phyloP scores from a whole-genome alignment of 106 monocot species.

The Allium sativum region DNA sequence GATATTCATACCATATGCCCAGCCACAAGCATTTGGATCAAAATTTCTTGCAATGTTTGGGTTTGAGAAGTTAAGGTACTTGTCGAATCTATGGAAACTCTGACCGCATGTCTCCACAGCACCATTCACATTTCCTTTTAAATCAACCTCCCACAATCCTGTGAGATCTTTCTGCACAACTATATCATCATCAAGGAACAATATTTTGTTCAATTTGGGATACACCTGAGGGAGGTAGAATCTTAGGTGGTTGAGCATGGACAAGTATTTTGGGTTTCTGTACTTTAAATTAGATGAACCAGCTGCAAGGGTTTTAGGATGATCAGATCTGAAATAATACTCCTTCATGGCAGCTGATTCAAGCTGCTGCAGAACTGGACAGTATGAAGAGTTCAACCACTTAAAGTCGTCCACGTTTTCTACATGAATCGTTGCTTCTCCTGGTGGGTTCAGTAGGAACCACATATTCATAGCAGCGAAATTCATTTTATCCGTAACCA shows the following conservation, averaged over 20 bases:
- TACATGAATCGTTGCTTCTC: conserved; percentile 64
- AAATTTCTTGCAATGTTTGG: conserved; percentile 47
- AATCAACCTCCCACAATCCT: conserved; percentile 42
- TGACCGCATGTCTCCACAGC: conserved; percentile 69
- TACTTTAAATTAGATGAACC: conserved; percentile 68
- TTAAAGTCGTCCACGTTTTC: conserved; percentile 77
- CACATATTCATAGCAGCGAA: conserved; percentile 89
- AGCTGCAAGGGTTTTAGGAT: conserved; percentile 49
- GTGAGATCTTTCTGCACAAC: neutral
- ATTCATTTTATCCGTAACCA: conserved; percentile 76
- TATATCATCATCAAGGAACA: neutral
- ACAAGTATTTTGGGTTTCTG: conserved; percentile 59
- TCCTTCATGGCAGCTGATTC: conserved; percentile 78
- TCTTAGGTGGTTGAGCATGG: conserved; percentile 67
- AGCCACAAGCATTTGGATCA: conserved; percentile 62
- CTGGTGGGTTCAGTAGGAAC: conserved; percentile 71
- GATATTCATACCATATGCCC: conserved; percentile 67
- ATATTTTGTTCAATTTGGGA: neutral
- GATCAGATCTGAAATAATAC: conserved; percentile 60
- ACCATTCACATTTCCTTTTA: conserved; percentile 60
- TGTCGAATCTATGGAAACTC: conserved; percentile 59
- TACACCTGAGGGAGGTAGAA: conserved; percentile 18
- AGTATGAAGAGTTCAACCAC: conserved; percentile 76
- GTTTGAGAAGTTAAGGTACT: conserved; percentile 61
- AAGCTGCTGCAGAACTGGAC: conserved; percentile 59